phyloP scores from a whole-genome alignment of 495 filamentous ascomycete species.

The Trypethelium eluteriae region DNA sequence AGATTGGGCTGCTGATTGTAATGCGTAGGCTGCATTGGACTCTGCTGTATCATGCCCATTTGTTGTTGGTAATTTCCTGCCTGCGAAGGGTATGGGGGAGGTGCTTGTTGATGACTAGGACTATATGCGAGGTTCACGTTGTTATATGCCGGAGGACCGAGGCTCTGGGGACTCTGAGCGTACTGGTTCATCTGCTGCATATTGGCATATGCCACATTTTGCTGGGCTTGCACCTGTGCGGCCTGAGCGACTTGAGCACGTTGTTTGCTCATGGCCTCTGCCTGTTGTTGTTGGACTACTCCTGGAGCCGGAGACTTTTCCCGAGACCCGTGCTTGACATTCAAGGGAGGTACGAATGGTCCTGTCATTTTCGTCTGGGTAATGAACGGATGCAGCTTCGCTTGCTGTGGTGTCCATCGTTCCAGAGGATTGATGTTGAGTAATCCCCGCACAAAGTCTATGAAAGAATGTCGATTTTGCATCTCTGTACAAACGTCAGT shows the following conservation, averaged over 20 bases:
- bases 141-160: conserved; percentile 52
- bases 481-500: conserved; percentile 59
- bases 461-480: conserved; percentile 96
- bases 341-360: conserved; percentile 96
- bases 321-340: conserved; percentile 73
- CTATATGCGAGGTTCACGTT: conserved; percentile 55
- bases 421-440: conserved; percentile 94
- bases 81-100: conserved; percentile 79
- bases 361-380: conserved; percentile 96
- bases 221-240: conserved; percentile 46
- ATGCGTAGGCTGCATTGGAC: conserved; percentile 61
- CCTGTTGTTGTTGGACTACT: conserved; percentile 94
- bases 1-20: conserved; percentile 65
- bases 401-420: conserved; percentile 96
- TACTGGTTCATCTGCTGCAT: conserved; percentile 58
- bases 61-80: conserved; percentile 34
- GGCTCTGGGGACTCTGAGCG: conserved; percentile 43
- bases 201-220: conserved; percentile 47
- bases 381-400: conserved; percentile 96
- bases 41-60: conserved; percentile 61
- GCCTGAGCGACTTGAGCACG: conserved; percentile 53
- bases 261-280: conserved; percentile 84
- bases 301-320: conserved; percentile 87
- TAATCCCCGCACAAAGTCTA: conserved; percentile 95
- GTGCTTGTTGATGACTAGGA: conserved; percentile 63